Evolutionary conservation across 2,329 filamentous ascomycete genomes (phyloP), one percentile per base, ranked within the genome.

Genomic region (Coniella vitis): DNA sequence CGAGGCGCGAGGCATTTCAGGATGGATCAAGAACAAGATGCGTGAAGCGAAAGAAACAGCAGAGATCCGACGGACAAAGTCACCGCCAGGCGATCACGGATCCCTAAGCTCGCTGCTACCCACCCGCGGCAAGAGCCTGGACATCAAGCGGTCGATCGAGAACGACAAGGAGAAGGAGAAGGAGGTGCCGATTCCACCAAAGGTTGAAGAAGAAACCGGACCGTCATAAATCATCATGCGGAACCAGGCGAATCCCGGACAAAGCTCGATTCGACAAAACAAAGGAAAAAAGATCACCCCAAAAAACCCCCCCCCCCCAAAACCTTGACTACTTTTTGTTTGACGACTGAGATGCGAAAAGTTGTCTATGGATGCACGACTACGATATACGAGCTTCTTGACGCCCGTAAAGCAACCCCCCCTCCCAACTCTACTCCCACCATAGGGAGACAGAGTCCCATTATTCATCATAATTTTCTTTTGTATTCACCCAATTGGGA

Each of bases 21-120:
- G 73, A 39, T 81, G 78, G 78, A 75, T 81, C 55, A 79, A 73
- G 60, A 75, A 67, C 61, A 81, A 81, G 60, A 79, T 79, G 59
- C 74, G 77, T 21, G 78, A 78, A 57, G 74, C 74, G 45, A 81
- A 79, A 61, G 78, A 79, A 55, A 77, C 66, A 37, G 72, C 67
- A 1, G 78, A 80, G 48, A 69, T 76, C 40, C 69, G 74, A 56
- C 70, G 78, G 43, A 74, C 72, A 56, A 80, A 79, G 61, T 80
- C 77, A 8, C 78, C 78, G 3, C 73, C 77, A 2, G 66, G 65
- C 20, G 69, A 71, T 20, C 51, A 46, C 19, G 38, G 47, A 5
- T 40, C 61, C 57, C 49, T 55, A 60, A 59, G 45, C 60, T 54
- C 21, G 63, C n/a, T 69, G 25, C 42, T 70, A 3, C 55, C 64